A percentile compares a stretch with the other conserved stretches of the same genome.
These are phyloP conservation scores for Hypoxylon rubiginosum DNA, from an alignment of 2,329 filamentous ascomycete genomes.

Conservation along the genomic window DNA sequence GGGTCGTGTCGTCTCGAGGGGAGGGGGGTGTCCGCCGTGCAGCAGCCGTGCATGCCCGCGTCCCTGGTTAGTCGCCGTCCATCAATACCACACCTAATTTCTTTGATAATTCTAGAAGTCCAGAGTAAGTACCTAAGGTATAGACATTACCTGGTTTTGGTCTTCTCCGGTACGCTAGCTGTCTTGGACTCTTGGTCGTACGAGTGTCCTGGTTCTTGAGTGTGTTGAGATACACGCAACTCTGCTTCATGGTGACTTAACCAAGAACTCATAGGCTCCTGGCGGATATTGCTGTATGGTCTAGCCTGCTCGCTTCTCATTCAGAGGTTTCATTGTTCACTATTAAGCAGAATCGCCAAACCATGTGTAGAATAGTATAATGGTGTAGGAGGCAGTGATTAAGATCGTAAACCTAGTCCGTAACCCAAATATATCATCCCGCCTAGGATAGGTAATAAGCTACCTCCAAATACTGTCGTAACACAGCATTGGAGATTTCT, in stretches of 20 bases:
- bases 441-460: neutral
- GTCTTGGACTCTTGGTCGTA: neutral
- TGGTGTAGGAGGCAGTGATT: too few relatives aligned
- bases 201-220: too few relatives aligned
- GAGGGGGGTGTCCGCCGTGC: conserved; percentile 18
- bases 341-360: too few relatives aligned
- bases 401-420: too few relatives aligned
- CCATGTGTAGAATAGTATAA: too few relatives aligned
- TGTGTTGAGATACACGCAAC: neutral
- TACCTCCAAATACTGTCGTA: neutral
- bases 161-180: neutral
- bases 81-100: conserved; percentile 36
- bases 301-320: too few relatives aligned
- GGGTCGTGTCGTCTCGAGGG: too few relatives aligned
- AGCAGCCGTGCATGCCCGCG: conserved; percentile 18
- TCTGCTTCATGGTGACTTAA: neutral
- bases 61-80: conserved; percentile 40
- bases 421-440: too few relatives aligned
- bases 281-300: too few relatives aligned
- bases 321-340: too few relatives aligned
- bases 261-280: neutral
- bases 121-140: neutral
- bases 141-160: neutral
- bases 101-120: conserved; percentile 16
- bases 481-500: neutral